phyloP scores from a whole-genome alignment of 2,329 filamentous ascomycete species.

The Fusarium luffae region DNA sequence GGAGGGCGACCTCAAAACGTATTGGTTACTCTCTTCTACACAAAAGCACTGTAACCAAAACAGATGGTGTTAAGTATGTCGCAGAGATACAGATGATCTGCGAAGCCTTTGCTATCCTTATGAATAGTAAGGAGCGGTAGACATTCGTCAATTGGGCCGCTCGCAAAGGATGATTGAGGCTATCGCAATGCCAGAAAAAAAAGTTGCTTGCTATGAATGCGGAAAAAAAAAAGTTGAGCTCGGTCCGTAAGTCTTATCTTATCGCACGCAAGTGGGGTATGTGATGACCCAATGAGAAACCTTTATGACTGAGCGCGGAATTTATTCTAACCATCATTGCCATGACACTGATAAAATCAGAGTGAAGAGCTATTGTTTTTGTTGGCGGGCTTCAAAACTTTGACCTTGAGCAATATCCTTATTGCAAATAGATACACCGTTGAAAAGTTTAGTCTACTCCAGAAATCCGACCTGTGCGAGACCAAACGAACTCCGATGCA shows the following conservation, averaged over 20 bases:
- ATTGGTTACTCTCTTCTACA: not conserved
- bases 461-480: not conserved
- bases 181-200: constrained; percentile 45
- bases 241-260: constrained; percentile 19
- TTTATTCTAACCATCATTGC: not conserved
- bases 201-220: constrained; percentile 15
- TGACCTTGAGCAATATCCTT: not conserved
- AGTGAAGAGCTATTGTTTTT: not conserved
- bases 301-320: constrained; percentile 6
- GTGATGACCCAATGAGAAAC: constrained; percentile 22
- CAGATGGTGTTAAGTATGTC: not conserved
- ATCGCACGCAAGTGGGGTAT: constrained; percentile 1
- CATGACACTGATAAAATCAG: not conserved
- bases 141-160: constrained; percentile 33
- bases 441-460: not conserved
- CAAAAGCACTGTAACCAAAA: constrained; percentile 3
- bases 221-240: constrained; percentile 49
- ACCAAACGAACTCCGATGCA: constrained; percentile 6
- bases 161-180: constrained; percentile 45
- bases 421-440: not conserved
- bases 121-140: constrained; percentile 19
- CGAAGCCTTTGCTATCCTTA: constrained; percentile 20
- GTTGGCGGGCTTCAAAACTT: not conserved
- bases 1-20: constrained; percentile 16
- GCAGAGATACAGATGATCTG: not conserved